phyloP scores from a whole-genome alignment of 345 rosid genomes.

The Salix arbutifolia region DNA sequence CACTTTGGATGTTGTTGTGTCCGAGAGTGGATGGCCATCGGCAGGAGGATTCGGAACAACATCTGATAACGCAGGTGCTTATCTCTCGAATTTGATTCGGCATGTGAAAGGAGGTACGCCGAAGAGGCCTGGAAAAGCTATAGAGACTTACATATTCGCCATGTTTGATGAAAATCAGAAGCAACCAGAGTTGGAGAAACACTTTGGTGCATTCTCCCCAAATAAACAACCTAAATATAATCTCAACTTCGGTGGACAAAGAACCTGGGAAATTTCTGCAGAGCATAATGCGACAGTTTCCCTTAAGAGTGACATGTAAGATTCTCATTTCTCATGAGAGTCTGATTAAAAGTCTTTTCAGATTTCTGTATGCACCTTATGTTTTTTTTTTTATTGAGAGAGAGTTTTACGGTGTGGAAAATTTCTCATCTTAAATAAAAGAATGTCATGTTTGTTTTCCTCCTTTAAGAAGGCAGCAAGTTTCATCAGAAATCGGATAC shows the following conservation, averaged over 20 bases:
- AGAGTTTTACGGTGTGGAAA: no score
- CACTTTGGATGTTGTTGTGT: conserved; percentile 30
- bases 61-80: conserved; percentile 21
- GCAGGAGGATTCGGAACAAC: conserved; percentile 21
- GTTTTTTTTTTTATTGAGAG: no score
- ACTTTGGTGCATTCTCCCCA: conserved; percentile 36
- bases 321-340: neutral
- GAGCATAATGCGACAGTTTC: neutral
- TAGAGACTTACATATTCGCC: conserved; percentile 39
- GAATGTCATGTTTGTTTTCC: no score
- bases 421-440: no score
- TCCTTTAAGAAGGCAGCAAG: no score
- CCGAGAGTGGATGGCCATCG: conserved; percentile 45
- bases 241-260: conserved; percentile 21
- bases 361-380: no score
- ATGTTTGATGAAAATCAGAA: conserved; percentile 44
- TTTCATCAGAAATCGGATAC: neutral
- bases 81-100: conserved; percentile 23
- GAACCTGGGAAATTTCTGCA: conserved; percentile 11
- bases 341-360: no score
- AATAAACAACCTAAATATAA: conserved; percentile 29
- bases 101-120: conserved; percentile 39
- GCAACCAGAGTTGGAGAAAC: conserved; percentile 33
- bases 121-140: conserved; percentile 30
- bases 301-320: conserved; percentile 18